Evolutionary conservation across 306 rosid species (phyloP), one percentile per base, ranked within the genome.

Genomic region (Urtica urens): DNA sequence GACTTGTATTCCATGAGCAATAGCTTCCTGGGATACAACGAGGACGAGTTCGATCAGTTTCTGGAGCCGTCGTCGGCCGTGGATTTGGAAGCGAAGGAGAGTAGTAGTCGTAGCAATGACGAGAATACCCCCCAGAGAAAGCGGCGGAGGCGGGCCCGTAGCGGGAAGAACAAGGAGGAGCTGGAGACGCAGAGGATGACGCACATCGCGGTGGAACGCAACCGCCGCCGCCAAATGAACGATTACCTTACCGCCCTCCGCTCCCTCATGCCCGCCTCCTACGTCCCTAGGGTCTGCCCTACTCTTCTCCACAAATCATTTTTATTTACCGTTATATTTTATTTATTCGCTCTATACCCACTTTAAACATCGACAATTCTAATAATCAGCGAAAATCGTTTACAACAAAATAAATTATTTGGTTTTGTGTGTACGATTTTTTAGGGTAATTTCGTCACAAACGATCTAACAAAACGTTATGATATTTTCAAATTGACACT

Each of bases 181-280:
- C 77, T 87, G 16, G 96, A 87, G 71, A 87, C 78, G 63, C 93
- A 85, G 66, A 73, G 93, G 72, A 85, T 78, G 82, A 81, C 95
- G 13, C 95, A 85, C 87, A 88, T 88, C 78, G 75, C 84, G 0
- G 93, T 88, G 1, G 96, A 88, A 72, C 81, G 96, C 57, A 83
- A 88, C 51, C 81, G 96, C 19, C 72, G 96, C 13, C 80, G 78
- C 42, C 95, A 81, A 64, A 88, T 88, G 96, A 88, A 88, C 24
- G 86, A 88, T 25, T 88, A 88, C 66, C 80, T 88, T 0, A 61
- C 86, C 4, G 66, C 78, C 13, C 93, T 83, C 58, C 72, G 86
- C 8, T 78, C 96, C 4, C 60, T 83, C 70, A 83, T 88, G 96
- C 96, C 96, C 13, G 60, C 81, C 26, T 87, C 94, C 52, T 83